Base-by-base conservation (phyloP, 1,284 basidiomycete genomes). In the Cronartium ribicola region DNA sequence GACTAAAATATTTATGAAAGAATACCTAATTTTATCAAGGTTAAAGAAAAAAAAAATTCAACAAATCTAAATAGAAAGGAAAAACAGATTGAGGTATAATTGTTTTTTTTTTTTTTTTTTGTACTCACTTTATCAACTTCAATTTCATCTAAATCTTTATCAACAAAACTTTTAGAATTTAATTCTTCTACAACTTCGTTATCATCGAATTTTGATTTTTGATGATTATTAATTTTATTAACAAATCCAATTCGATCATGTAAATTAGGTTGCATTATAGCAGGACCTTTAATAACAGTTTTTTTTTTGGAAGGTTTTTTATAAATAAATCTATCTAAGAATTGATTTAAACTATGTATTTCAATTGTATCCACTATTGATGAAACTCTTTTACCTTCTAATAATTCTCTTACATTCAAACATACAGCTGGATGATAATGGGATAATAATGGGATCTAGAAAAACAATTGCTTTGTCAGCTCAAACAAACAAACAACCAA, bases 241-340 rank as follows among this genome's bases (percentile, higher is more conserved):
- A 67, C 20, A 22, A 67, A 66, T 10, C 44, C 76, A 11, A 72
- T 36, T n/a, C 78, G 79, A 13, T 78, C 78, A 67, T 85, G 86
- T 1, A 90, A 89, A 6, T 88, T 87, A n/a, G 94, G 94, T 83
- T 99, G 96, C 96, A 98, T 98, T 76, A 91, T 90, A 76, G 90
- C 91, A 2, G 88, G 85, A 29, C 93, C 90, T 77, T 89, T 90
- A 11, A 83, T 80, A 3, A 87, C 83, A 60, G 86, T 87, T 0
- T 82, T 80, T 82, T 94, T 92, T 84, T 98, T 98, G 1, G 13
- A 17, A 7, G 94, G 90, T 81, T 98, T 98, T 80, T 94, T 92
- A 85, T 94, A 98, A 40, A 98, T 91, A 82, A 90, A 89, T 37
- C 87, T 84, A 79, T 95, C 93, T 43, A 95, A 85, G 85, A 96